Conservation (phyloP, 495 filamentous ascomycete species). For the Aspergillus nanangensis region DNA sequence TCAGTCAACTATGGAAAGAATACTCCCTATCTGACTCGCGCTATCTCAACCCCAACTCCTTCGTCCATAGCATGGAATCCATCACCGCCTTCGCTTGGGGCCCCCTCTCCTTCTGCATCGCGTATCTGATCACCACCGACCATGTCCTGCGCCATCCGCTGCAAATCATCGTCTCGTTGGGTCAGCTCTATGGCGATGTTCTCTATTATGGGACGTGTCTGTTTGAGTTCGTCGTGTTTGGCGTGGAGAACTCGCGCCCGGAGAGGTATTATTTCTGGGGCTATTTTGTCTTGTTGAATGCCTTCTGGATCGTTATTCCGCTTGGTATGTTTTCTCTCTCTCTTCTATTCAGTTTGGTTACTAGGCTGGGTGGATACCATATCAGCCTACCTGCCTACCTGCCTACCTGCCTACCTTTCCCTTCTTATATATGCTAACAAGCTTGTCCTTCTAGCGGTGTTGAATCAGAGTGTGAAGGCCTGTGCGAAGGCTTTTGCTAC, state of each 20-base stretch:
- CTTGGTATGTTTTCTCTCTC: slow-evolving; percentile 32
- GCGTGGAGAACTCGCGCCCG: slow-evolving; percentile 59
- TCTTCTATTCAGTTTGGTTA: too few relatives aligned
- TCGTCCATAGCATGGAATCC: slow-evolving; percentile 72
- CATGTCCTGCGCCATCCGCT: slow-evolving; percentile 59
- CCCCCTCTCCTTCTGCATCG: slow-evolving; percentile 63
- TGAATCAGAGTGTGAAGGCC: not conserved
- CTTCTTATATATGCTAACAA: not conserved
- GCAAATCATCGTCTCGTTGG: slow-evolving; percentile 63
- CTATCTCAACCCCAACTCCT: slow-evolving; percentile 65
- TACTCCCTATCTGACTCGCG: slow-evolving; percentile 75
- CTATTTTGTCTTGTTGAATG: slow-evolving; percentile 75
- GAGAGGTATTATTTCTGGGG: slow-evolving; percentile 74
- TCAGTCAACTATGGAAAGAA: slow-evolving; percentile 79
- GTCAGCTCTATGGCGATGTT: slow-evolving; percentile 76
- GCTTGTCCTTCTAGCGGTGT: not conserved
- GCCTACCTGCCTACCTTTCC: too few relatives aligned
- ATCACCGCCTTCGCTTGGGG: slow-evolving; percentile 75
- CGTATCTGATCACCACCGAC: slow-evolving; percentile 47
- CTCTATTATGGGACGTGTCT: slow-evolving; percentile 75
- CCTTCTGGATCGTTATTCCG: slow-evolving; percentile 73
- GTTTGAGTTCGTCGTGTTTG: slow-evolving; percentile 51
- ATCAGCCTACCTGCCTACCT: too few relatives aligned
- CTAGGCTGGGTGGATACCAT: too few relatives aligned
- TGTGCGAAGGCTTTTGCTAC: not conserved